Evolutionary conservation across 257 asterid species (phyloP), one percentile per base, ranked within the genome.

Genomic region (Solanum arcanum): DNA sequence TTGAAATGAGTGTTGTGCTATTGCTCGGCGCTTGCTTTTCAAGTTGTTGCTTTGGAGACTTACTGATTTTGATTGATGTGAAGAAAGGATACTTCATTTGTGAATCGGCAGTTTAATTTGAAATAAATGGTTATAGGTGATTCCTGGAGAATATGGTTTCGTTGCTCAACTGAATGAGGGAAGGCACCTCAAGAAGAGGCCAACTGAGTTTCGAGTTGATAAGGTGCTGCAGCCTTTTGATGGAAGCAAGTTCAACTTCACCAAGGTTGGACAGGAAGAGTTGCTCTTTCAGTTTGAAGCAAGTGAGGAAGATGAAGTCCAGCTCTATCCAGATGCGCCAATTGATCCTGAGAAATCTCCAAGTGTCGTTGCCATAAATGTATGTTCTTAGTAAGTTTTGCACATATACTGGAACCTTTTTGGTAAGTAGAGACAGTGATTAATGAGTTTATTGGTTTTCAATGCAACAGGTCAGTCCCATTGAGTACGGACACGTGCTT

Each of bases 171-270:
- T 97, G 86, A 97, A 97, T 49, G 98, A 97, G 91, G 99, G 99
- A 83, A 91, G 99, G 93, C 99, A 97, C 93, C 95, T 97, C 69
- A 95, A 95, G 94, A 97, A 97, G 91, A 93, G 99, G 98, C 99
- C 98, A 29, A 95, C 98, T 1, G 99, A 97, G 95, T 97, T 97
- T 85, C 96, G 94, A 68, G 98, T 97, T 6, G 99, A 97, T 86
- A 92, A 94, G 92, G 98, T 97, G 66, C 88, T 97, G 88, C 99
- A 97, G 94, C 93, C 98, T 89, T 97, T 97, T 42, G 98, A 97
- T 75, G 98, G 91, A 92, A 92, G 77, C 94, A 95, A 97, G 91
- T 97, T 97, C 93, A 95, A 97, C 93, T 97, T 97, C 83, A 97
- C 99, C 42, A 97, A 94, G 88, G 97, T 97, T 37, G 98, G 98